Conservation (phyloP, 148 eudicot species). For the Cornus florida region DNA sequence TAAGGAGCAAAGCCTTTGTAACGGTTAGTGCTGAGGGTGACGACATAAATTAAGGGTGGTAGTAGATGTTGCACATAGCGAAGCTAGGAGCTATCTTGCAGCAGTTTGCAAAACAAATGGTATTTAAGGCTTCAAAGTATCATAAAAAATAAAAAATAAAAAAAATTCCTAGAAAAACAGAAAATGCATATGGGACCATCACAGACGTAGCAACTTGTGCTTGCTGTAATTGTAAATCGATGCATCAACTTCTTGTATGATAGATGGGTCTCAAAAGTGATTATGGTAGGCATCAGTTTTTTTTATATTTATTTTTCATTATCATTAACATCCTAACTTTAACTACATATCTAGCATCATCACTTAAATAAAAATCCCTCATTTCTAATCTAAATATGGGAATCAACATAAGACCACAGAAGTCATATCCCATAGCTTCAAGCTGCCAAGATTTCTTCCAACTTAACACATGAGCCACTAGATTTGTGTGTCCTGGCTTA, state of each 20-base stretch:
- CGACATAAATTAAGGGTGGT: no score
- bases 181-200: neutral
- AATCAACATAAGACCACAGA: neutral
- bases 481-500: no score
- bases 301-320: no score
- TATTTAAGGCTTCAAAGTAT: neutral
- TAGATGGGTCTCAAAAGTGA: neutral
- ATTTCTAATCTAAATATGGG: neutral
- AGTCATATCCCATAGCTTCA: no score
- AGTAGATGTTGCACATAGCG: no score
- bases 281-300: neutral
- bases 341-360: neutral
- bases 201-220: neutral
- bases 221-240: no score
- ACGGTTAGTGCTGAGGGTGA: constrained; percentile 3
- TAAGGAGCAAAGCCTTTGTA: neutral
- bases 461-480: no score
- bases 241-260: neutral
- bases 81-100: neutral
- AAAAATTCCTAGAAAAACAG: neutral
- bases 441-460: no score
- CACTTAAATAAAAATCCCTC: neutral
- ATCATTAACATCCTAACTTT: neutral
- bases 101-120: neutral
- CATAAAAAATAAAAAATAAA: no score